A percentile compares a stretch with the other conserved stretches of the same genome.
phyloP scores from a whole-genome alignment of 2,329 filamentous ascomycete species.

The Aulographum hederae region DNA sequence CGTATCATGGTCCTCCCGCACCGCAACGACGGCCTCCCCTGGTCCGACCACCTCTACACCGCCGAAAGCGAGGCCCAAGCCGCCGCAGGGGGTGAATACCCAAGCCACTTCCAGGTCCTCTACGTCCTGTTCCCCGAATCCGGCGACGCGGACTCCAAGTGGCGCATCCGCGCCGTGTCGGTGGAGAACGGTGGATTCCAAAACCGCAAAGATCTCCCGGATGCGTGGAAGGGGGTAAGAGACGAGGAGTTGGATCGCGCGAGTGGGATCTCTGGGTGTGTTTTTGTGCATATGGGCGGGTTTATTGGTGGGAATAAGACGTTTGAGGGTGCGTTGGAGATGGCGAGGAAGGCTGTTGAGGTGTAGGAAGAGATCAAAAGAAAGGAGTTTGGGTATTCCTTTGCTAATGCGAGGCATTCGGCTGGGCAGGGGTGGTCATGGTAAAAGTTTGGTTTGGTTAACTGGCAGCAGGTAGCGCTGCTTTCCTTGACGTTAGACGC shows the following conservation, averaged over 20 bases:
- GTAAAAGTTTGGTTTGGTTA: no score
- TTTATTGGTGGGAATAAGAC: slow-evolving; percentile 95
- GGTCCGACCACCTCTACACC: slow-evolving; percentile 90
- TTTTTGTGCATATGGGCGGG: slow-evolving; percentile 87
- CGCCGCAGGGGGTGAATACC: slow-evolving; percentile 19
- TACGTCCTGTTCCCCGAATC: slow-evolving; percentile 90
- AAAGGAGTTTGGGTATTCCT: no score
- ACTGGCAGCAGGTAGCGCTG: no score
- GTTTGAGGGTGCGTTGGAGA: slow-evolving; percentile 68
- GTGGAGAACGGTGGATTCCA: slow-evolving; percentile 71
- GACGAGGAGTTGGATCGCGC: slow-evolving; percentile 69
- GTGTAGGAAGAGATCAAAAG: slow-evolving; percentile 10
- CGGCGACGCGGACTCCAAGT: slow-evolving; percentile 56
- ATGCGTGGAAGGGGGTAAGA: slow-evolving; percentile 78
- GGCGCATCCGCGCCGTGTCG: slow-evolving; percentile 88
- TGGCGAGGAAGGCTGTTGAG: slow-evolving; percentile 61
- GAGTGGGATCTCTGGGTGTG: slow-evolving; percentile 49
- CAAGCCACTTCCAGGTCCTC: slow-evolving; percentile 34
- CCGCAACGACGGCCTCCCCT: slow-evolving; percentile 57
- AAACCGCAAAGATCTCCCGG: slow-evolving; percentile 79
- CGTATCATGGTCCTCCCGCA: slow-evolving; percentile 57
- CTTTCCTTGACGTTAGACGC: no score
- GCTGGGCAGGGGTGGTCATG: no score
- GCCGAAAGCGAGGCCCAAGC: slow-evolving; percentile 46
- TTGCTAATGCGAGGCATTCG: no score